A percentile compares a stretch with the other conserved stretches of the same genome.
phyloP scores from a whole-genome alignment of 2,329 filamentous ascomycete genomes.

The Colletotrichum melonis region DNA sequence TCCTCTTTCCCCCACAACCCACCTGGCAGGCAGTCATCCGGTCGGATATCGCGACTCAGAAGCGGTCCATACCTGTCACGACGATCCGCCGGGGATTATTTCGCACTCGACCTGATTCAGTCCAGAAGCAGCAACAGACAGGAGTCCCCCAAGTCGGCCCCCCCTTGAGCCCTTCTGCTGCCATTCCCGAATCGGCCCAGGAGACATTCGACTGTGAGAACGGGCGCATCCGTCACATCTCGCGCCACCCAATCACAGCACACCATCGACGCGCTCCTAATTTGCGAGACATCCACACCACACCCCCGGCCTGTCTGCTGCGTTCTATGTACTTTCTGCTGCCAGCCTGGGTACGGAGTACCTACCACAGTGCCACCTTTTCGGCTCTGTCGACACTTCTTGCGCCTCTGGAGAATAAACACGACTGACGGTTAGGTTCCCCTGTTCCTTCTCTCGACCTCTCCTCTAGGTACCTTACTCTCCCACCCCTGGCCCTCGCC shows the following conservation, averaged over 20 bases:
- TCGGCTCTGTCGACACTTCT: not conserved
- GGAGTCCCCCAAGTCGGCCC: not conserved
- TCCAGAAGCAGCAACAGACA: constrained; percentile 16
- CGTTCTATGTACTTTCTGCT: not conserved
- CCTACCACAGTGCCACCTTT: not conserved
- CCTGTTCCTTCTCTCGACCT: not conserved
- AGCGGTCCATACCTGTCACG: not conserved
- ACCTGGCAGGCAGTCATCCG: not conserved
- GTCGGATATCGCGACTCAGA: constrained; percentile 3
- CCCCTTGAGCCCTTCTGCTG: not conserved
- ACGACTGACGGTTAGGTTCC: constrained; percentile 1
- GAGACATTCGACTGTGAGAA: constrained; percentile 20
- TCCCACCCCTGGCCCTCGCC: not conserved
- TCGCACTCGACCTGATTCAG: constrained; percentile 12
- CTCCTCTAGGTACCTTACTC: not conserved
- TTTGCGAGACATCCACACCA: constrained; percentile 31
- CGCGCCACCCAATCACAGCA: constrained; percentile 29
- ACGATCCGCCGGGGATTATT: constrained; percentile 25
- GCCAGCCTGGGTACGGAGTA: not conserved
- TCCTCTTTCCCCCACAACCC: not conserved
- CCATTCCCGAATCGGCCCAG: constrained; percentile 24
- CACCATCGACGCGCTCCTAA: constrained; percentile 25
- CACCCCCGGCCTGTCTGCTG: not conserved
- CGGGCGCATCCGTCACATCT: constrained; percentile 33
- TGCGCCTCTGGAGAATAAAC: constrained; percentile 13